Conservation (phyloP, 345 rosid species). For the Lenwebbia sp. region DNA sequence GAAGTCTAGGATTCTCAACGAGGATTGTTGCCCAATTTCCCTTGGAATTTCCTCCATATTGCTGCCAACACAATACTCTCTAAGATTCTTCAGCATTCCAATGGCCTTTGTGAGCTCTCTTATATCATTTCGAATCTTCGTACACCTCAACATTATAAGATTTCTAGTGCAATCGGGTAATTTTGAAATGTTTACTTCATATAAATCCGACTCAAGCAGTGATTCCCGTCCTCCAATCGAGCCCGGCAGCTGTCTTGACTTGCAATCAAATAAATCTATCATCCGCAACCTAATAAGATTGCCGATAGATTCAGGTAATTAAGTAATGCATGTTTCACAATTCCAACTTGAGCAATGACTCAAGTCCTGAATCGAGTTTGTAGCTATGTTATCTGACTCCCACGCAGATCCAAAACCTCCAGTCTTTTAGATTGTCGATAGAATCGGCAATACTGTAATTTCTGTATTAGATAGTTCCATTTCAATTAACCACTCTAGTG, state of each 20-base stretch:
- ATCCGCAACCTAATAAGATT: not conserved
- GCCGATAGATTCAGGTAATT: not conserved
- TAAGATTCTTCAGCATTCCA: not conserved
- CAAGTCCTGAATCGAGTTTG: not conserved
- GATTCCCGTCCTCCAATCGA: not conserved
- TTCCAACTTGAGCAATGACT: not conserved
- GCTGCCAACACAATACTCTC: not conserved
- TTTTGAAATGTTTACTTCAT: not conserved
- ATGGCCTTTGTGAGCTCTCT: not conserved
- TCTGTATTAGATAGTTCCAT: too few species aligned
- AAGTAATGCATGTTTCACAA: not conserved
- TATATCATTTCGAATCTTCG: not conserved
- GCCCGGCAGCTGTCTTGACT: not conserved
- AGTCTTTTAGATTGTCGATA: too few species aligned
- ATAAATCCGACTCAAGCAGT: not conserved
- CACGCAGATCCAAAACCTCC: not conserved
- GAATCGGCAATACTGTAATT: too few species aligned
- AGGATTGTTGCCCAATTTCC: not conserved
- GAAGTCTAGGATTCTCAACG: not conserved
- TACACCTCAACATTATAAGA: not conserved
- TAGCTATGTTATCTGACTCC: not conserved
- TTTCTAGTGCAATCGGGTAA: not conserved
- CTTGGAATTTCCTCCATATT: not conserved
- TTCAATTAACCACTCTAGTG: not conserved
- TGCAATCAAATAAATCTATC: not conserved